phyloP scores from a whole-genome alignment of 2,329 filamentous ascomycete genomes.

The Alternaria consortialis region DNA sequence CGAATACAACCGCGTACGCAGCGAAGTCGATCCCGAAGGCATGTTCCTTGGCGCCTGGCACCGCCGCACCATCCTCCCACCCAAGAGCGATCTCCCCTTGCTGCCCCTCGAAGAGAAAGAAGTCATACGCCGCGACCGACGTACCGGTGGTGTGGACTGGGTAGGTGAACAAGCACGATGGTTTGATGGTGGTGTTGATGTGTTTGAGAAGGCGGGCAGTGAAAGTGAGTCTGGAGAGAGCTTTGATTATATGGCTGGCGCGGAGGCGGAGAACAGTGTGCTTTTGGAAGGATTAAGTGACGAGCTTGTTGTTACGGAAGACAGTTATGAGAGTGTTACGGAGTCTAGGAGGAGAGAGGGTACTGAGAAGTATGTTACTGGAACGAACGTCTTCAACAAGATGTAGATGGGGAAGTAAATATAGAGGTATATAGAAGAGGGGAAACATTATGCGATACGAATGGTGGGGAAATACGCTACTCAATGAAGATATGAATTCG shows the following conservation, averaged over 20 bases:
- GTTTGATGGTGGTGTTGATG: slow-evolving; percentile 47
- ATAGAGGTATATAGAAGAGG: neutral
- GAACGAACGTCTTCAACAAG: slow-evolving; percentile 41
- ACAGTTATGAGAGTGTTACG: slow-evolving; percentile 10
- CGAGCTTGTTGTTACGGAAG: slow-evolving; percentile 14
- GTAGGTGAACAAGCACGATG: slow-evolving; percentile 50
- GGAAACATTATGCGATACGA: neutral
- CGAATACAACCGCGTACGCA: slow-evolving; percentile 73
- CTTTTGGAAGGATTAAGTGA: slow-evolving; percentile 38
- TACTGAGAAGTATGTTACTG: slow-evolving; percentile 27
- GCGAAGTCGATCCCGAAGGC: slow-evolving; percentile 78
- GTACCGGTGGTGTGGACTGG: slow-evolving; percentile 50
- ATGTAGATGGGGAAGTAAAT: slow-evolving; percentile 29
- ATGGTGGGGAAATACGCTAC: neutral
- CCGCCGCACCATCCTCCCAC: slow-evolving; percentile 60
- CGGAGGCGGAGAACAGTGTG: slow-evolving; percentile 53
- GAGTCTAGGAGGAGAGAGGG: slow-evolving; percentile 31
- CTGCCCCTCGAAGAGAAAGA: slow-evolving; percentile 55
- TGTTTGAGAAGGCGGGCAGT: slow-evolving; percentile 40
- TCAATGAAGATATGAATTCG: neutral
- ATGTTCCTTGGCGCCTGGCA: slow-evolving; percentile 96
- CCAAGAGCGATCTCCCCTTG: slow-evolving; percentile 37
- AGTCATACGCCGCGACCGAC: slow-evolving; percentile 45
- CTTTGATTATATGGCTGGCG: slow-evolving; percentile 58
- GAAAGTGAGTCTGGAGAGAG: slow-evolving; percentile 48